These are phyloP conservation scores for Collariella sp. DNA, from an alignment of 495 filamentous ascomycete species.

Conservation along the genomic window DNA sequence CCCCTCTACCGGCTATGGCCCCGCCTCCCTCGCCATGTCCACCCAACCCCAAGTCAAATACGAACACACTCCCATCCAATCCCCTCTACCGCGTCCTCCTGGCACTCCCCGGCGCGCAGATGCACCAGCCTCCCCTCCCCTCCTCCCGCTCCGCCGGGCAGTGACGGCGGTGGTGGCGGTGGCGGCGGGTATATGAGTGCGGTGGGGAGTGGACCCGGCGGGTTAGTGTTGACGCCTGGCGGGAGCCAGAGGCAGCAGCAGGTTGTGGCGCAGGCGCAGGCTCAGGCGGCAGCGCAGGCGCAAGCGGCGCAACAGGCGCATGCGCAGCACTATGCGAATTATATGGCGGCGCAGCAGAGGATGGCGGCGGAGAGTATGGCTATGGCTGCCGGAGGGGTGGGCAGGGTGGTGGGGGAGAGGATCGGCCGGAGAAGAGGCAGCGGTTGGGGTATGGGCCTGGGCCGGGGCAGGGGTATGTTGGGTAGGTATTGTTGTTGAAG, in stretches of 20 bases:
- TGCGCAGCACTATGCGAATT: constrained; percentile 24
- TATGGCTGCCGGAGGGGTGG: not conserved
- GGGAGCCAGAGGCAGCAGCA: not conserved
- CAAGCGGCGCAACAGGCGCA: not conserved
- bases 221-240: constrained; percentile 35
- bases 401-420: not conserved
- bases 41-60: constrained; percentile 55
- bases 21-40: constrained; percentile 10
- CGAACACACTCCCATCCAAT: constrained; percentile 72
- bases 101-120: constrained; percentile 67
- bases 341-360: constrained; percentile 8
- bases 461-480: too few relatives aligned
- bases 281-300: not conserved
- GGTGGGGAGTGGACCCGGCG: constrained; percentile 28
- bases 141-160: constrained; percentile 40
- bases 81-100: constrained; percentile 58
- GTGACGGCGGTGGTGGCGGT: constrained; percentile 22
- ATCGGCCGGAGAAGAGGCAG: too few relatives aligned
- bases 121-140: constrained; percentile 55
- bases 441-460: too few relatives aligned
- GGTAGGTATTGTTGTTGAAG: too few relatives aligned
- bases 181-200: constrained; percentile 35
- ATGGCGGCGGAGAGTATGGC: constrained; percentile 20
- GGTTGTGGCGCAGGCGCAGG: constrained; percentile 9
- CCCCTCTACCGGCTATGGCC: constrained; percentile 3